Evolutionary conservation across 352 stramenopile genomes (phyloP), one percentile per base, ranked within the genome.

Genomic region (Globisporangium megalacanthum): DNA sequence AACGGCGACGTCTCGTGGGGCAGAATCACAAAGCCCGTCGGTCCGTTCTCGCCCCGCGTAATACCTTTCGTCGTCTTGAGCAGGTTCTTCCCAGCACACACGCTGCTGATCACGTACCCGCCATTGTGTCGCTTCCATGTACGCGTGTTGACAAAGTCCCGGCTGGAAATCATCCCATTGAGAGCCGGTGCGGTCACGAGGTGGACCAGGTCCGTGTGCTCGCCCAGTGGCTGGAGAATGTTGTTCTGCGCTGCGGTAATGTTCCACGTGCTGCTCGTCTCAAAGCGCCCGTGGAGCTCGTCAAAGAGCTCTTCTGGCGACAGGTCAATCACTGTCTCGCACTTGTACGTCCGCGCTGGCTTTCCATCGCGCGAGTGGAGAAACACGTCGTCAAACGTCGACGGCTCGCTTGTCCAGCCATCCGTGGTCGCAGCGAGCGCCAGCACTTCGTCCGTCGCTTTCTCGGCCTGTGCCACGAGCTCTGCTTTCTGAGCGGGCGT

Each of bases 231-330:
- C 52, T 80, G 72, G 25, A 90, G 60, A 36, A 90, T 75, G 58
- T 89, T 88, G 61, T 83, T 90, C 61, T 92, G 76, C 13, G 82
- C 82, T 10, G 77, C 74, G 2, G 82, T 92, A 54, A 90, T 68
- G 56, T 92, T 92, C 82, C 82, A 92, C 15, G 69, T 64, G 33
- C 72, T 81, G 59, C 79, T 89, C 11, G 68, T 79, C 61, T 92
- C 82, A 42, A 92, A 80, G 54, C 89, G 82, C 20, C 75, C 81
- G 49, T 90, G 75, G 54, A 92, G 65, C 52, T 89, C 68, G 46
- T 92, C 82, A 63, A 92, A 92, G 35, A 92, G 64, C 56, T 92
- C 82, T 49, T 92, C 82, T 0, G 80, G 74, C 1, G 82, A 83
- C 22, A 90, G 61, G 15, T 85, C 68, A 52, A 92, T 73, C 53